Evolutionary conservation across 2,329 filamentous ascomycete species (phyloP), one percentile per base, ranked within the genome.

Genomic region (Colletotrichum neosansevieriae): DNA sequence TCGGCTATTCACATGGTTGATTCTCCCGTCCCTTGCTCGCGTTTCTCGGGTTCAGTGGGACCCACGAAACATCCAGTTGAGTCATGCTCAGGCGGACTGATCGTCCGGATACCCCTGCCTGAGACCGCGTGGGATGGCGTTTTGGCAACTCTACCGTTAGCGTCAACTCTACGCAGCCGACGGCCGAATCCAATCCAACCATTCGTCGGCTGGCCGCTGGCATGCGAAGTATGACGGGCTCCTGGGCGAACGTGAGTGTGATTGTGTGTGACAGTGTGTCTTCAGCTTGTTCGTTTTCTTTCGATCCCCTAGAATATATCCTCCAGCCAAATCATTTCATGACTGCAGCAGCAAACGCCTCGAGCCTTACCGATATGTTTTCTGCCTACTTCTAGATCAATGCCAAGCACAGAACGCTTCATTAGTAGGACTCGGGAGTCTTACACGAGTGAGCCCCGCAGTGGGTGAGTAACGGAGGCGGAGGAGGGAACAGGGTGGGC

Each of bases 91-190:
- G 13, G 17, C 49, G n/a, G 6, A 6, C 9, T 10, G 24, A 34
- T 34, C 49, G 15, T 57, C n/a, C 2, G 36, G 40, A 57, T 32
- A 17, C 19, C 12, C n/a, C 10, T 24, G 2, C 17, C 3, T 34
- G 24, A 34, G 15, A 34, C 56, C 56, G 5, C 24, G 24, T 51
- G 49, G 49, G 29, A 51, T 36, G 24, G 12, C 6, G 9, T n/a
- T 24, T 34, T 21, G 21, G 44, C 49, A 62, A 63, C 42, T 56
- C 34, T 49, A 40, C 36, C 11, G 24, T 10, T 66, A 50, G 58
- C 38, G 49, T 11, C 19, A 66, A 66, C 58, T 54, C 32, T 62
- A 53, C n/a, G 10, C 21, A 6, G n/a, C 24, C 54, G 29, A 51
- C 21, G 7, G n/a, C 3, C 56, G 29, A 13, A 17, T 21, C 21